Evolutionary conservation across 2,329 filamentous ascomycete genomes (phyloP), one percentile per base, ranked within the genome.

Genomic region (Ceratocystis harringtonii): DNA sequence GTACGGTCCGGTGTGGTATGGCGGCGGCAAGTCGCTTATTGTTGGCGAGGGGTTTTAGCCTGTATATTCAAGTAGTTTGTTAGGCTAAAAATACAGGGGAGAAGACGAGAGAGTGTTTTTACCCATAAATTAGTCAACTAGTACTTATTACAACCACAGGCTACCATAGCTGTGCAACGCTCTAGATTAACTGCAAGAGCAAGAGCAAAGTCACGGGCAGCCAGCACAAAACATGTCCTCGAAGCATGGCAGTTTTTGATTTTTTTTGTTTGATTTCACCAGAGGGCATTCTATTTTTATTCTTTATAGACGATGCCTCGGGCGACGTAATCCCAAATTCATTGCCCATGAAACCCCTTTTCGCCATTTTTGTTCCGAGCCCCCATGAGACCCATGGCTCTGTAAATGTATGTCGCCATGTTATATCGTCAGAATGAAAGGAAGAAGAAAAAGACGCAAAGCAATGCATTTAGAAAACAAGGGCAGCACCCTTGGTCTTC

Each of bases 401-500:
- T 43, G 48, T 60, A 60, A 22, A 44, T 61, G 36, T 61, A 48
- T 61, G 63, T 62, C 50, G 60, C 60, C 66, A 67, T 65, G 70
- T 75, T 78, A 76, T 77, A 75, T 77, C 77, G 74, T 75, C 76
- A 75, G 71, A 72, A 75, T 75, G 73, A 73, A 75, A 74, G 73
- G 74, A 75, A 76, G 72, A 73, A 76, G 73, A 75, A 73, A 71
- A 75, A 73, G 63, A 64, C 45, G 63, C n/a, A 65, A 67, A 52
- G 57, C 61, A 80, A 80, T 75, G 77, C 80, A 84, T 81, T 87
- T 96, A 99, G 86, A 99, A 99, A 76, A 99, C 94, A 77, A 99
- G 87, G 80, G 94, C 94, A 75, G 94, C 94, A 88, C 94, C 94
- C 91, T 99, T 99, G 75, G 94, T 99, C 90, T 99, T 99, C 92